Conservation (phyloP, 2,329 filamentous ascomycete genomes). For the Penicillium fuscoglaucum region DNA sequence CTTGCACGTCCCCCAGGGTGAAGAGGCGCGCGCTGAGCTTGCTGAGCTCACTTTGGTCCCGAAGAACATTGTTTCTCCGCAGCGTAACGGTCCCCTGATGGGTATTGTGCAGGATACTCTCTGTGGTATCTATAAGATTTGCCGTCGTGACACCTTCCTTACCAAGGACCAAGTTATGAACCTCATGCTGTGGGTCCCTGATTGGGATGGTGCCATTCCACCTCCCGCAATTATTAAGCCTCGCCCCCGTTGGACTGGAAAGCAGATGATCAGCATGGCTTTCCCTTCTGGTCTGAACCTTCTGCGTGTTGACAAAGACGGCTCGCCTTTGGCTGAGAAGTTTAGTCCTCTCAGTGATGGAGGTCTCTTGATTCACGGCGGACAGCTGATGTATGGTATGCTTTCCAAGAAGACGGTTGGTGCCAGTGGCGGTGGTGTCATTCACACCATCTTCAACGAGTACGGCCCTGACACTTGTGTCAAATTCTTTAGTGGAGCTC, state of each 20-base stretch:
- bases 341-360: conserved; percentile 69
- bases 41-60: conserved; percentile 97
- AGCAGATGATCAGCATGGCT: conserved; percentile 93
- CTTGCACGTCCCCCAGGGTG: conserved; percentile 95
- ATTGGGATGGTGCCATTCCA: conserved; percentile 95
- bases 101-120: conserved; percentile 99
- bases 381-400: conserved; percentile 86
- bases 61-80: conserved; percentile 95
- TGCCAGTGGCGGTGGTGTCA: conserved; percentile 83
- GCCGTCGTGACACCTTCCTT: conserved; percentile 86
- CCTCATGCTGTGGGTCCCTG: conserved; percentile 93
- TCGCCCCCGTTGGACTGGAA: conserved; percentile 91
- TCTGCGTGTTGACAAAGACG: conserved; percentile 64
- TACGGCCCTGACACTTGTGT: conserved; percentile 82
- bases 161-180: conserved; percentile 94
- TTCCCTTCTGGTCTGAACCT: conserved; percentile 84
- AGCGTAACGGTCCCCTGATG: conserved; percentile 96
- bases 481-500: conserved; percentile 92
- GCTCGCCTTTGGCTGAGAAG: conserved; percentile 54
- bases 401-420: conserved; percentile 93
- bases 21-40: conserved; percentile 94
- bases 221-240: conserved; percentile 93
- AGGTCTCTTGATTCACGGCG: conserved; percentile 78
- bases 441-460: conserved; percentile 96
- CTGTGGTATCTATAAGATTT: conserved; percentile 95